Conservation (phyloP, 176 grass and related monocot species). For the Carex scoparia region DNA sequence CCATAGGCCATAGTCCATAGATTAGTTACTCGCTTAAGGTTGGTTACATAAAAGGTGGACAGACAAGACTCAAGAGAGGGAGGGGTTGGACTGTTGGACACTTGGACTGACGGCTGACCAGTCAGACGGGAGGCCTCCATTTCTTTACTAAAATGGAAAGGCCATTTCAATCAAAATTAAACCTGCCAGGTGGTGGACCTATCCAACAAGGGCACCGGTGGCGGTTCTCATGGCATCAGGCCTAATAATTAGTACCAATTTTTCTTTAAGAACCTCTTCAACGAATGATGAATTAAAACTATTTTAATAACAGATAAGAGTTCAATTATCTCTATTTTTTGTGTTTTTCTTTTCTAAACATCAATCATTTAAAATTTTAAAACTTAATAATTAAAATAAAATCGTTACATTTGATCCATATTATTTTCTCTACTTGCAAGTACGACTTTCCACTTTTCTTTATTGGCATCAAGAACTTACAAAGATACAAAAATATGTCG, state of each 20-base stretch:
- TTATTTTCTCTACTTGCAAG: no score
- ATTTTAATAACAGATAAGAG: not conserved
- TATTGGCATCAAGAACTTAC: no score
- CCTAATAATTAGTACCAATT: not conserved
- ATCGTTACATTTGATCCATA: no score
- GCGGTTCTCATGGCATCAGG: not conserved
- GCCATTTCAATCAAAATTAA: not conserved
- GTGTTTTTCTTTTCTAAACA: no score
- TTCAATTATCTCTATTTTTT: no score
- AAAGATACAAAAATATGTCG: no score
- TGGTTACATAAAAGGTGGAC: not conserved
- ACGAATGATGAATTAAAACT: not conserved
- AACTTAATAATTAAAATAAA: no score
- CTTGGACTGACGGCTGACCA: conserved; percentile 12
- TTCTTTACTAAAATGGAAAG: not conserved
- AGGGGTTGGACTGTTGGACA: no score
- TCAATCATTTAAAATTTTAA: no score
- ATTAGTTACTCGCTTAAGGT: not conserved
- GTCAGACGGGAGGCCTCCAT: not conserved
- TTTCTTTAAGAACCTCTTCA: not conserved
- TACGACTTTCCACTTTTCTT: no score
- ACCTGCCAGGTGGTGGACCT: not conserved
- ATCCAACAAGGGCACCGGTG: not conserved
- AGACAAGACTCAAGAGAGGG: not conserved
- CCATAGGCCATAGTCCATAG: no score